Evolutionary conservation across 306 rosid genomes (phyloP), one percentile per base, ranked within the genome.

Genomic region (Pyrus betulifolia): DNA sequence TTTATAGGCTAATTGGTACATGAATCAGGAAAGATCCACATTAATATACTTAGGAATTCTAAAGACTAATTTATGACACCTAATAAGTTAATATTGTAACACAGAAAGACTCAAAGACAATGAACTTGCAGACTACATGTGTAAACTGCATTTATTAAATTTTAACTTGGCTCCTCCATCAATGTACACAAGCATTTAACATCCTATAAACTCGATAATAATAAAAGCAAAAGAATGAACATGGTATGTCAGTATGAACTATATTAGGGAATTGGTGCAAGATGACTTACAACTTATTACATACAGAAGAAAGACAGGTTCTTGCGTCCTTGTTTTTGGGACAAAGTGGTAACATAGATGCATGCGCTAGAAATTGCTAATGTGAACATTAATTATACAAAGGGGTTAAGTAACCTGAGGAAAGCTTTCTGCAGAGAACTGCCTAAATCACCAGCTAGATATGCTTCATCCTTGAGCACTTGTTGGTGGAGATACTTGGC

Each of bases 401-500:
- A 77, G 58, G 77, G 21, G 61, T 17, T 54, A 59, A 75, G 70
- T 71, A 79, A 95, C 99, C 99, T 95, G 83, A 95, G 93, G 81
- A 95, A 95, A 28, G 93, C 75, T 76, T 84, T 87, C 82, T 87
- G 92, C 52, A 88, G 67, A 64, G 99, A 86, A 67, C 84, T 83
- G 76, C 90, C 81, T 75, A 90, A 33, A 92, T 95, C 97, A 71
- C 98, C 98, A 75, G 97, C 92, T 42, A 55, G 8, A 79, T 88
- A 90, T 65, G 91, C 84, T 80, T 95, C 97, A 65, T 88, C 86
- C 78, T 84, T 89, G 57, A 91, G 91, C 78, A 95, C 83, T 85
- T 92, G 91, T 68, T 52, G 90, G 74, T 95, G 99, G 66, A 95
- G 96, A 89, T 90, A 85, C 87, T 95, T 92, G 76, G 96, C 93